Percentiles rank a stretch among this genome's conserved stretches.
Conservation (phyloP, 306 rosid species). For the Sphenostylis stenocarpa region DNA sequence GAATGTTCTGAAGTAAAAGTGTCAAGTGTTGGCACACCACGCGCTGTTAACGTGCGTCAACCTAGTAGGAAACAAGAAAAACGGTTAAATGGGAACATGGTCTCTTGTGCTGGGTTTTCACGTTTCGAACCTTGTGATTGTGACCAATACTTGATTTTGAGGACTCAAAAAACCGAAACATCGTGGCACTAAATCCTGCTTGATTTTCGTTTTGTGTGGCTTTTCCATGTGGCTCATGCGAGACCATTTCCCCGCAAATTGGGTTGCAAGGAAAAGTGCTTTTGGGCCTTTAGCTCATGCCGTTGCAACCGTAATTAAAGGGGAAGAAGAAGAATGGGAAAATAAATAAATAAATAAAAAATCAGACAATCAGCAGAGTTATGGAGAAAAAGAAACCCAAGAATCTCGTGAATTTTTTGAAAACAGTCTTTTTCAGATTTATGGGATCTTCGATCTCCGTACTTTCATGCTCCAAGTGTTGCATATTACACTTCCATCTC, state of each 20-base stretch:
- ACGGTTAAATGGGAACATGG: not conserved
- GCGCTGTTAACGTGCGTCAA: slow-evolving; percentile 12
- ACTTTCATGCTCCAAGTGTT: slow-evolving; percentile 23
- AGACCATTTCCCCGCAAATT: slow-evolving; percentile 31
- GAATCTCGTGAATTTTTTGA: slow-evolving; percentile 28
- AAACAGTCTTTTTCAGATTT: not conserved
- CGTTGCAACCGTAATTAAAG: slow-evolving; percentile 32
- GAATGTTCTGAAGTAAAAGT: not conserved
- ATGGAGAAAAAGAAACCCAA: not conserved
- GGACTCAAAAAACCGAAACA: not conserved
- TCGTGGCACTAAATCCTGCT: slow-evolving; percentile 21
- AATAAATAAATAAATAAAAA: too few relatives aligned
- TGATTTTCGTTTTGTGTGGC: slow-evolving; percentile 33
- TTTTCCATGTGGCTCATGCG: slow-evolving; percentile 24
- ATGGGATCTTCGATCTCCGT: not conserved
- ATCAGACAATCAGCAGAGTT: too few relatives aligned
- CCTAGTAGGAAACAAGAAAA: not conserved
- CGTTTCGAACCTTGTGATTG: slow-evolving; percentile 9
- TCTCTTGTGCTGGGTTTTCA: not conserved
- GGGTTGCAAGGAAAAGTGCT: not conserved
- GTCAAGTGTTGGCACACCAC: not conserved
- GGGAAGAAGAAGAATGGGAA: not conserved
- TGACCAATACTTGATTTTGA: slow-evolving; percentile 27
- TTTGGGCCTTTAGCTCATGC: slow-evolving; percentile 23
- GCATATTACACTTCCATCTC: not conserved